Percentiles rank a stretch among this genome's conserved stretches.
Conservation (phyloP, 129 eudicot species). For the Artemisia argyi region DNA sequence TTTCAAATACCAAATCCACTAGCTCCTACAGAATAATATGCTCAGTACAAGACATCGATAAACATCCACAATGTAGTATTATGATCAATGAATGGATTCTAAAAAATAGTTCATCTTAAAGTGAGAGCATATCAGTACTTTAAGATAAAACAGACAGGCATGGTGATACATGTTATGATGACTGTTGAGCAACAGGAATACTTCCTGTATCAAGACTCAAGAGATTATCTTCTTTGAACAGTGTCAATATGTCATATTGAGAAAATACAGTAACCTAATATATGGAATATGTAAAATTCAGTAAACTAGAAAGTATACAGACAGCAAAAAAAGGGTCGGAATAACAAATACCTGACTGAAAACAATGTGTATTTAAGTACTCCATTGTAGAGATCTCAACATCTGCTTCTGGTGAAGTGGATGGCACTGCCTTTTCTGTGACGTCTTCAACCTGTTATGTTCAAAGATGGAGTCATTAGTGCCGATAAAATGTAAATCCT, state of each 20-base stretch:
- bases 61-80: too few relatives aligned
- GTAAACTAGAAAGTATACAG: background rate
- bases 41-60: too few relatives aligned
- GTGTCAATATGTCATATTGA: background rate
- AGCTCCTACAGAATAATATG: too few relatives aligned
- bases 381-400: slow-evolving; percentile 21
- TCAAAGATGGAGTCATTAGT: slow-evolving; percentile 10
- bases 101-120: too few relatives aligned
- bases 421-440: slow-evolving; percentile 22
- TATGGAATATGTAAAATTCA: background rate
- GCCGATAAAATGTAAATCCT: background rate
- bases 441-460: slow-evolving; percentile 37
- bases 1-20: too few relatives aligned
- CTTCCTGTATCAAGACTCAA: background rate
- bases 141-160: too few relatives aligned
- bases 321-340: slow-evolving; percentile 1
- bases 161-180: background rate
- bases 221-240: background rate
- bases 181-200: background rate
- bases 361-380: slow-evolving; percentile 24
- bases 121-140: too few relatives aligned
- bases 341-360: slow-evolving; percentile 30
- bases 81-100: too few relatives aligned
- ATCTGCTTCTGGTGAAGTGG: slow-evolving; percentile 32
- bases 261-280: slow-evolving; percentile 9